Base-by-base conservation (phyloP, 2,329 filamentous ascomycete genomes). In the Botrytis pseudocinerea region DNA sequence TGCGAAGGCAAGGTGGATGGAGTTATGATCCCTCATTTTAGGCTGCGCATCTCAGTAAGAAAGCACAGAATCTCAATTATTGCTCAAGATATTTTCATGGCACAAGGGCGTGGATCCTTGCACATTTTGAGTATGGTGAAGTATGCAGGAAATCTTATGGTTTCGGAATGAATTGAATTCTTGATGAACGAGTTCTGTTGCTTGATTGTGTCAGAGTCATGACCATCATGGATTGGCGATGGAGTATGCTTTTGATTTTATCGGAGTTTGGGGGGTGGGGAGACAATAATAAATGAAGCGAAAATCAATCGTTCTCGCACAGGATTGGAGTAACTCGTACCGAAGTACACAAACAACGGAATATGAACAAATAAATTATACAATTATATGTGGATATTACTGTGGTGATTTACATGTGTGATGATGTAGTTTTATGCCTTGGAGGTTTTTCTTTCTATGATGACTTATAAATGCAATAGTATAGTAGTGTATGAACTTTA, bases 1-100 rank as follows among this genome's bases (percentile, higher is more conserved):
- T 98, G 80, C 88, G 92, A 69, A 87, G 91, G 75, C 93, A 97
- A 77, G 95, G 95, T 7, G 94, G 93, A 0, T 98, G 95, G 95
- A 90, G 88, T 65, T 95, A 92, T 75, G 79, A 80, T 73, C 75
- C 79, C 64, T 79, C 80, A 76, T 77, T 81, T 73, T 81, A 74
- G 77, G 62, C 44, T 51, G 10, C n/a, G 5, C 40, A 25, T 40
- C 25, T 51, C 28, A 57, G 25, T n/a, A 8, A 7, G 35, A 32
- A 5, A 57, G 20, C 25, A 3, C 10, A 8, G 51, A 2, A 48
- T 57, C 8, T n/a, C 38, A 32, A 2, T 5, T 54, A 68, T 32
- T 42, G 48, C 48, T 57, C 35, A 32, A 28, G 18, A 57, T n/a
- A 18, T 42, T 32, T 42, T 32, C 65, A 32, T 57, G 46, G 25